Base-by-base conservation (phyloP, 768 basidiomycete genomes). In the Kwoniella europaea region DNA sequence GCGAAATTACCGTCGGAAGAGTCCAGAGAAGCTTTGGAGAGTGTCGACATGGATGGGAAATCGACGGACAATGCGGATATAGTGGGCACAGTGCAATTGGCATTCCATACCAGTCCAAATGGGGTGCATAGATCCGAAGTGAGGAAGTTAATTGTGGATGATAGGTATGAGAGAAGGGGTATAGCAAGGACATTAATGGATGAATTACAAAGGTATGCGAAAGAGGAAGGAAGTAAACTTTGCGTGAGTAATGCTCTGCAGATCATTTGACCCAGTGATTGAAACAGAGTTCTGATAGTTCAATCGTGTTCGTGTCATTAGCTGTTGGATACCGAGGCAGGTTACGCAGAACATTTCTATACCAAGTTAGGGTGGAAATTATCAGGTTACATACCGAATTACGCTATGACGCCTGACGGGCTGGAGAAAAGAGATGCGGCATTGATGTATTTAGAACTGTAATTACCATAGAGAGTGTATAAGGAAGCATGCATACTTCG, bases 241-340 rank as follows among this genome's bases (percentile, higher is more conserved):
- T 66, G 63, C 62, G 69, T 71, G 52, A 67, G 69, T 71, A 13
- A 58, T 58, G 12, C 2, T n/a, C 29, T 55, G n/a, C 20, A 18
- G n/a, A 12, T 20, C n/a, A n/a, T 55, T 24, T 55, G 20, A 55
- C 20, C 22, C 24, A 10, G 15, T 24, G 46, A 18, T 50, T 50
- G 12, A 13, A 50, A 13, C n/a, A n/a, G 15, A n/a, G 15, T 22
- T 10, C 24, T 20, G 50, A 52, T 52, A 5, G 54, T 55, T 12
- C 54, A 24, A 24, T 55, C 18, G 27, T 57, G 15, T 29, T 27
- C 15, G 1, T 57, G 18, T 18, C 22, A 42, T 20, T 27, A 72
- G 71, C 56, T 72, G 50, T 41, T 72, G n/a, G 71, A 72, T 44
- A 72, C 71, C n/a, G 71, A 72, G 55, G 71, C 59, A 18, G 71